Evolutionary conservation across 345 rosid genomes (phyloP).

Genomic region (Citrus hindsii): DNA sequence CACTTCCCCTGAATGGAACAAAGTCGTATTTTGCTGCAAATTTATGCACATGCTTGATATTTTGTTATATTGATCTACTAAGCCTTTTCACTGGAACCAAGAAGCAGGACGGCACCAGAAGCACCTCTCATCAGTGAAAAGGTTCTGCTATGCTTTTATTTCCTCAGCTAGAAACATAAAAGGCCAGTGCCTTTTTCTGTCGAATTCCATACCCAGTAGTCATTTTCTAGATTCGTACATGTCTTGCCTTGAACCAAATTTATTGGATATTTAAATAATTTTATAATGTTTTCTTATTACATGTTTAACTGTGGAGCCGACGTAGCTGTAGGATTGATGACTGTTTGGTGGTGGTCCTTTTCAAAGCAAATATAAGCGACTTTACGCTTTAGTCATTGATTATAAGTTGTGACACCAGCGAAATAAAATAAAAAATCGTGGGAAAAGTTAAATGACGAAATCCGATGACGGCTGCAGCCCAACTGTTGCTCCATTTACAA

Average conservation of each 20-base stretch:
- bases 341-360: background rate
- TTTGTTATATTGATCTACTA: too few species aligned
- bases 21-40: too few species aligned
- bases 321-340: background rate
- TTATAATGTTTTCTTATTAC: too few species aligned
- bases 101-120: background rate
- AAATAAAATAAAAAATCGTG: background rate
- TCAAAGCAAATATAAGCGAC: background rate
- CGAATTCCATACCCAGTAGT: background rate
- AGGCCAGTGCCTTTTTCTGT: background rate
- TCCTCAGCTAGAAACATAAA: background rate
- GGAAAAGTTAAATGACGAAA: background rate
- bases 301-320: too few species aligned
- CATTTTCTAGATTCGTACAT: background rate
- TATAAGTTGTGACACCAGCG: background rate
- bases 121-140: background rate
- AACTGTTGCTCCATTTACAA: background rate
- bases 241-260: too few species aligned
- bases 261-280: too few species aligned
- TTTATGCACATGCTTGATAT: too few species aligned
- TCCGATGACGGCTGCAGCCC: constrained; percentile 4
- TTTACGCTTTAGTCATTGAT: background rate
- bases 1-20: too few species aligned
- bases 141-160: background rate
- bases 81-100: background rate